phyloP scores from a whole-genome alignment of 1,284 basidiomycete species.

The Ganoderma sp. region DNA sequence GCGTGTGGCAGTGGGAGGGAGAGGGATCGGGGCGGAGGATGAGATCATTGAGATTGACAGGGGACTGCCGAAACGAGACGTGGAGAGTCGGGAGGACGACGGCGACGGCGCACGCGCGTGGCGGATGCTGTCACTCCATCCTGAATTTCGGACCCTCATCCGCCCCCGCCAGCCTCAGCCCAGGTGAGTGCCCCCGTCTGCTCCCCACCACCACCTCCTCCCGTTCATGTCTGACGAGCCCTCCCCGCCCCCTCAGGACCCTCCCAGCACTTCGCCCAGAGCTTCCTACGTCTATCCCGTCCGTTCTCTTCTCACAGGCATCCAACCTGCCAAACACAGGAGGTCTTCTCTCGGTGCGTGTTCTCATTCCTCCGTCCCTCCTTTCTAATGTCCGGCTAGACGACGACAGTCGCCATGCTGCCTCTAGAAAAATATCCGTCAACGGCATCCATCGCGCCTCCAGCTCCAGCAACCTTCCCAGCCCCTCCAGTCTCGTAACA shows the following conservation, averaged over 20 bases:
- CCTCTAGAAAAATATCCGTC: background rate
- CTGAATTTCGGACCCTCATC: background rate
- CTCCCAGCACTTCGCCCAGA: constrained; percentile 2
- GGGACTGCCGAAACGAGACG: background rate
- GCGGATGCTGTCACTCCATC: background rate
- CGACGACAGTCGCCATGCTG: constrained; percentile 1
- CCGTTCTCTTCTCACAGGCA: constrained; percentile 41
- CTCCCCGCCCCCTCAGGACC: background rate
- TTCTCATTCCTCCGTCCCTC: constrained; percentile 8
- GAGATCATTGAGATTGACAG: background rate
- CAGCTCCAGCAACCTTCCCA: background rate
- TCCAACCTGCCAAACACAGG: constrained; percentile 45
- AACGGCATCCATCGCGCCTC: background rate
- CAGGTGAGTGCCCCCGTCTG: background rate
- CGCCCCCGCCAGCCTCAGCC: background rate
- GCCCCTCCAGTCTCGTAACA: background rate
- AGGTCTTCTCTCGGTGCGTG: background rate
- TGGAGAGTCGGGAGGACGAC: background rate
- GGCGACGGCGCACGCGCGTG: background rate
- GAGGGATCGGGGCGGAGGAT: background rate
- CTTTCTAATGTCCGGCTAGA: constrained; percentile 20
- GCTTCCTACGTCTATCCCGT: constrained; percentile 42
- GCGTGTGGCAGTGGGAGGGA: too few relatives aligned
- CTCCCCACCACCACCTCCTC: constrained; percentile 6
- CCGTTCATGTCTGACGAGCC: constrained; percentile 13